Conservation (phyloP, 306 rosid genomes). For the Dryas octopetala region DNA sequence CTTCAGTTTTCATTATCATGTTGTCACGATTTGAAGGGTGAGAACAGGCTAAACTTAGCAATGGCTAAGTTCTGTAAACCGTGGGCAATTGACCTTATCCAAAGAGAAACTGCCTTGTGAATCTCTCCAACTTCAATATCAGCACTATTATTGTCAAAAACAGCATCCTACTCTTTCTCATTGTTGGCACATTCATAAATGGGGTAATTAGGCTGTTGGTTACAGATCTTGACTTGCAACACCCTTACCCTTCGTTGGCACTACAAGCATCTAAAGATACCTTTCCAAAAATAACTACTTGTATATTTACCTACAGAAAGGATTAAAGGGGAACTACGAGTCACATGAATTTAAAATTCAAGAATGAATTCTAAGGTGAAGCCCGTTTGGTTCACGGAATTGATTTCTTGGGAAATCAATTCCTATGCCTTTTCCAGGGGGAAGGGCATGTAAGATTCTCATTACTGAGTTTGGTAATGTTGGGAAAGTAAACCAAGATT, state of each 20-base stretch:
- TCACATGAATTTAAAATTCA: background rate
- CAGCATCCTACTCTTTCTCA: background rate
- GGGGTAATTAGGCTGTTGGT: background rate
- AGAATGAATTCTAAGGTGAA: background rate
- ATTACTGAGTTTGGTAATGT: too few species aligned
- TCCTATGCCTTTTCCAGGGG: too few species aligned
- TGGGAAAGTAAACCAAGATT: too few species aligned
- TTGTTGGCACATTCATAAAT: background rate
- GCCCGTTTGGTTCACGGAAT: too few species aligned
- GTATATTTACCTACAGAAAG: background rate
- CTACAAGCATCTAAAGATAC: background rate
- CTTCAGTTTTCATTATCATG: background rate
- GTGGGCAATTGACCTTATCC: background rate
- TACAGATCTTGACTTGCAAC: background rate
- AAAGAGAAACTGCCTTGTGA: background rate
- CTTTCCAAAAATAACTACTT: background rate
- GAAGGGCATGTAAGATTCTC: too few species aligned
- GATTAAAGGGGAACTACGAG: background rate
- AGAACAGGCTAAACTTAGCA: background rate
- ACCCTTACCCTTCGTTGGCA: background rate
- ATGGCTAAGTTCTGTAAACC: background rate
- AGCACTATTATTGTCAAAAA: background rate
- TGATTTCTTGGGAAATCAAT: too few species aligned
- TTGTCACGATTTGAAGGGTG: background rate
- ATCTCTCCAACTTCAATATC: background rate